Conservation (phyloP, 2,329 filamentous ascomycete genomes). For the Aspergillus terreus region DNA sequence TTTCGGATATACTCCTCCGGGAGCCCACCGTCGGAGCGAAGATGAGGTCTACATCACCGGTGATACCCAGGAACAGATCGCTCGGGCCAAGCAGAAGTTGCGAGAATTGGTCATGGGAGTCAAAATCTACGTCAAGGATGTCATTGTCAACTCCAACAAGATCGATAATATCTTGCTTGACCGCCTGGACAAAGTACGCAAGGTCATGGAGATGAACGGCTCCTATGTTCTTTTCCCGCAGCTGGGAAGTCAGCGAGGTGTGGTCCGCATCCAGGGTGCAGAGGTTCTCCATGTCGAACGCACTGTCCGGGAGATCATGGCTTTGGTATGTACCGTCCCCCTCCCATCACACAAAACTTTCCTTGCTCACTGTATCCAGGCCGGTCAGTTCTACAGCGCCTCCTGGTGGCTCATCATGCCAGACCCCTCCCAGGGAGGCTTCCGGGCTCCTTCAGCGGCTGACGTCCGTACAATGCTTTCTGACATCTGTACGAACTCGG, state of each 20-base stretch:
- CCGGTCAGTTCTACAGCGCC: conserved; percentile 95
- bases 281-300: conserved; percentile 93
- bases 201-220: conserved; percentile 95
- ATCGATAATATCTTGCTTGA: conserved; percentile 91
- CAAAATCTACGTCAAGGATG: conserved; percentile 87
- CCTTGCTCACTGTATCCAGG: conserved; percentile 47
- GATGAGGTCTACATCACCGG: conserved; percentile 95
- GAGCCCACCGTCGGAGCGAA: conserved; percentile 75
- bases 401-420: conserved; percentile 90
- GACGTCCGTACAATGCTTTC: conserved; percentile 88
- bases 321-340: conserved; percentile 59
- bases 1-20: conserved; percentile 82
- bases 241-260: conserved; percentile 76
- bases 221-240: conserved; percentile 91
- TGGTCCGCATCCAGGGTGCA: conserved; percentile 85
- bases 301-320: conserved; percentile 94
- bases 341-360: neutral
- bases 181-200: conserved; percentile 91
- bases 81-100: conserved; percentile 84
- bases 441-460: conserved; percentile 56
- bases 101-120: conserved; percentile 78
- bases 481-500: conserved; percentile 94
- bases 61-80: conserved; percentile 77
- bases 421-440: conserved; percentile 59
- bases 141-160: conserved; percentile 83